phyloP scores from a whole-genome alignment of 1,284 basidiomycete genomes.

The Porodaedalea pini region DNA sequence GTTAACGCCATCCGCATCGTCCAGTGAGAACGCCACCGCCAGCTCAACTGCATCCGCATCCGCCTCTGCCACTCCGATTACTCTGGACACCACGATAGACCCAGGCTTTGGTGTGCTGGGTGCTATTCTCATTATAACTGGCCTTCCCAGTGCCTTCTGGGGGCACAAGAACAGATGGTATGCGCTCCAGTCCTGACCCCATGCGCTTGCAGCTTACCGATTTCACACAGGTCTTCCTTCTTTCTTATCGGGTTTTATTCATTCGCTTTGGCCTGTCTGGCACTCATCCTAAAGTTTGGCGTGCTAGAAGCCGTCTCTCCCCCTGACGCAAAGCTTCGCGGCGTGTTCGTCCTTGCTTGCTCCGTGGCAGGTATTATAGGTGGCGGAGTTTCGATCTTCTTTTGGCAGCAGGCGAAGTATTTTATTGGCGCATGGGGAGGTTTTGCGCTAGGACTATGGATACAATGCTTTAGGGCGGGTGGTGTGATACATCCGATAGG shows the following conservation, averaged over 20 bases:
- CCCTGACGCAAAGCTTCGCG: conserved; percentile 74
- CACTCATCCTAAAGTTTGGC: conserved; percentile 89
- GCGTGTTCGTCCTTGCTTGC: conserved; percentile 85
- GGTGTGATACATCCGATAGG: conserved; percentile 77
- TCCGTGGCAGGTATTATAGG: conserved; percentile 79
- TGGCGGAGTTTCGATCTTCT: conserved; percentile 83
- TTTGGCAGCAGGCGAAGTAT: conserved; percentile 84
- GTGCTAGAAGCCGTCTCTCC: conserved; percentile 78
- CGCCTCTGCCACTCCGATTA: conserved; percentile 45
- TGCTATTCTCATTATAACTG: conserved; percentile 83
- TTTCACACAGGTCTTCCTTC: conserved; percentile 73
- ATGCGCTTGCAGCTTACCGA: conserved; percentile 17
- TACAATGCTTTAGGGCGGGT: conserved; percentile 80
- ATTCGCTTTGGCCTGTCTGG: conserved; percentile 78
- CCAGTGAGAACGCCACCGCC: conserved; percentile 34
- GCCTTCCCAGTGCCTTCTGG: conserved; percentile 84
- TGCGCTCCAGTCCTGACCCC: conserved; percentile 25
- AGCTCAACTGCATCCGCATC: conserved; percentile 44
- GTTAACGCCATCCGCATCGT: conserved; percentile 34
- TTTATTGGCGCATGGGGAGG: conserved; percentile 88
- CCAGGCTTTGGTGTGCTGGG: conserved; percentile 89
- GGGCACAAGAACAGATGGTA: conserved; percentile 93
- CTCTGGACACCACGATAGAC: conserved; percentile 74
- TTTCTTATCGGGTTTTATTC: conserved; percentile 91
- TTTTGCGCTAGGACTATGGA: conserved; percentile 81